These are phyloP conservation scores for Cystobasidium tubakii DNA, from an alignment of 768 basidiomycete species.

Conservation along the genomic window DNA sequence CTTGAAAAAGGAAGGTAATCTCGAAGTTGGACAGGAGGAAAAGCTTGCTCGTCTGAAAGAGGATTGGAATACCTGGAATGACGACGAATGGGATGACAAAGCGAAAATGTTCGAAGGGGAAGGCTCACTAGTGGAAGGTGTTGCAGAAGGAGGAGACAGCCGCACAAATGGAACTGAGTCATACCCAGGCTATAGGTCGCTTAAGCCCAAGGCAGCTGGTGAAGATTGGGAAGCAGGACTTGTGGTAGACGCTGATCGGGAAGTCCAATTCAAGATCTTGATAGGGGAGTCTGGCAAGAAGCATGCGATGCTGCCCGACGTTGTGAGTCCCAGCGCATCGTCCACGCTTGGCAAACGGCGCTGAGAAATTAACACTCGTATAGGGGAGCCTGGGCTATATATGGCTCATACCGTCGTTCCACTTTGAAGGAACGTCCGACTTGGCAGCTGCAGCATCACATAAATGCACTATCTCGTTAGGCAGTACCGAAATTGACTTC, in stretches of 20 bases:
- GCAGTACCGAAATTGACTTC: conserved; percentile 23
- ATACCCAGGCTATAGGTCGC: background rate
- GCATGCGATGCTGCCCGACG: conserved; percentile 33
- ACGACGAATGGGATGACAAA: conserved; percentile 40
- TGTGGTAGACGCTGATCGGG: conserved; percentile 32
- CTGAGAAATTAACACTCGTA: too few relatives aligned
- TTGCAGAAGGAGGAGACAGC: background rate
- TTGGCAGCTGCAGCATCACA: conserved; percentile 30
- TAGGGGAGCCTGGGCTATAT: conserved; percentile 34
- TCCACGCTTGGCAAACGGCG: too few relatives aligned
- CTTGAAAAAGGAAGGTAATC: conserved; percentile 5
- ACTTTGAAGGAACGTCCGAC: background rate
- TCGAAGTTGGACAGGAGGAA: background rate
- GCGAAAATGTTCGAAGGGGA: conserved; percentile 39
- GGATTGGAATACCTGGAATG: conserved; percentile 29
- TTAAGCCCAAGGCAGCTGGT: background rate
- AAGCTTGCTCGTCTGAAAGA: conserved; percentile 1
- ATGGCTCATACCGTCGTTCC: conserved; percentile 35
- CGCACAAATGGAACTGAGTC: background rate
- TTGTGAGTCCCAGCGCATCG: conserved; percentile 8
- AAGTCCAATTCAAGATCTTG: conserved; percentile 36
- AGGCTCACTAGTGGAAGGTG: conserved; percentile 32
- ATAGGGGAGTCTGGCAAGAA: conserved; percentile 29
- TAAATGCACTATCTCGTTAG: background rate
- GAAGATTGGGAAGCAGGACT: background rate